Evolutionary conservation across 1,139 yeast species (phyloP), one percentile per base, ranked within the genome.

Genomic region (Yamadazyma siamensis): DNA sequence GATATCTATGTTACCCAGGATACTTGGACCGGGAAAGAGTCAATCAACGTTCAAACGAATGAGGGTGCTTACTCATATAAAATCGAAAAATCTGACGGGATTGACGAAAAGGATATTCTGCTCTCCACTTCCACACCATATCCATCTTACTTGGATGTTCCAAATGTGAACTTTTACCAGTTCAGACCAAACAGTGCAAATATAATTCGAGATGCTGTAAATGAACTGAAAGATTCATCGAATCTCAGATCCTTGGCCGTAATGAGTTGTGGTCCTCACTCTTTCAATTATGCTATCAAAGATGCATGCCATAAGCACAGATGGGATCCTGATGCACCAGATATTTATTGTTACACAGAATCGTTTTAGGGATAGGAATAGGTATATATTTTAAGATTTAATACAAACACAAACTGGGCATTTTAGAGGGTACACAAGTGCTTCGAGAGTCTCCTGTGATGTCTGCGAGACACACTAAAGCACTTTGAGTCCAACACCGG

Each of bases 241-340:
- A 26, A 32, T 8, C 57, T 23, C 21, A 50, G 46, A 33, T 44
- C 59, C 3, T 22, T 65, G 34, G 70, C 71, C 0, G 61, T 67
- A 3, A 41, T 58, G 12, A 48, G 59, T 14, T 66, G 73, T 52
- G 74, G 74, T 1, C 65, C 70, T 4, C 43, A 35, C 4, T 29
- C 28, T 3, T 54, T 67, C 29, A 49, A 59, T 3, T 44, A 55
- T 15, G 33, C 35, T 12, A 47, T 63, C 9, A 59, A 54, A 31
- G 41, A 37, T 4, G 50, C 42, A 24, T 55, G 66, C 32, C 63
- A 60, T 33, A 42, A 32, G 21, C 52, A 50, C 24, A 49, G 66
- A 27, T 48, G 54, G 47, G 30, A 35, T 11, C 44, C 44, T 9
- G 43, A 49, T 23, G 45, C 62, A 4, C 66, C 64, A 2, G 65